These are phyloP conservation scores for Paecilomyces variotii DNA, from an alignment of 2,329 filamentous ascomycete species.

Conservation along the genomic window DNA sequence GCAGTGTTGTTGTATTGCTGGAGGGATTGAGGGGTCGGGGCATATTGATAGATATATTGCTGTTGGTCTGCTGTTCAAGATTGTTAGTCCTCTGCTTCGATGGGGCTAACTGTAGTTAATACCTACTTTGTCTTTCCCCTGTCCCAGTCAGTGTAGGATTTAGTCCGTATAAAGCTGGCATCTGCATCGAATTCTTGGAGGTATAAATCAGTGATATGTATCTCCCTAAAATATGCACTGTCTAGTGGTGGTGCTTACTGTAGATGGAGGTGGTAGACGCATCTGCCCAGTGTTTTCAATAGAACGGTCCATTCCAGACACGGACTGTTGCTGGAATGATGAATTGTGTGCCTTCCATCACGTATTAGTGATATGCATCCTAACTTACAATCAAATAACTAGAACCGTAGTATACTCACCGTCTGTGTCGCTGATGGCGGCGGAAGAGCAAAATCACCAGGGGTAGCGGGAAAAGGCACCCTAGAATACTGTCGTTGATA, in stretches of 20 bases:
- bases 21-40: background rate
- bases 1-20: background rate
- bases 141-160: background rate
- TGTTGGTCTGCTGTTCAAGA: background rate
- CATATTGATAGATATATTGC: background rate
- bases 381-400: background rate
- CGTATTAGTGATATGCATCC: background rate
- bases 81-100: background rate
- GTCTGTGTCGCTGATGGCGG: background rate
- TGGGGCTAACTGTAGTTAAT: background rate
- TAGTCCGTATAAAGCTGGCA: background rate
- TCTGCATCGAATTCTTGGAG: background rate
- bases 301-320: background rate
- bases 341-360: too few relatives aligned
- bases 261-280: background rate
- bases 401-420: background rate
- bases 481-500: background rate
- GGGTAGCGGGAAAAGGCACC: background rate
- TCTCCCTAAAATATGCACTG: background rate
- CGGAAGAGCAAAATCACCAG: background rate
- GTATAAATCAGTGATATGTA: background rate
- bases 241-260: background rate
- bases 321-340: background rate
- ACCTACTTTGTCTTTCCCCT: background rate
- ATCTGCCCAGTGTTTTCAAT: background rate